Evolutionary conservation across 169 alveolate species (phyloP), one percentile per base, ranked within the genome.

Genomic region (Babesia sp.): DNA sequence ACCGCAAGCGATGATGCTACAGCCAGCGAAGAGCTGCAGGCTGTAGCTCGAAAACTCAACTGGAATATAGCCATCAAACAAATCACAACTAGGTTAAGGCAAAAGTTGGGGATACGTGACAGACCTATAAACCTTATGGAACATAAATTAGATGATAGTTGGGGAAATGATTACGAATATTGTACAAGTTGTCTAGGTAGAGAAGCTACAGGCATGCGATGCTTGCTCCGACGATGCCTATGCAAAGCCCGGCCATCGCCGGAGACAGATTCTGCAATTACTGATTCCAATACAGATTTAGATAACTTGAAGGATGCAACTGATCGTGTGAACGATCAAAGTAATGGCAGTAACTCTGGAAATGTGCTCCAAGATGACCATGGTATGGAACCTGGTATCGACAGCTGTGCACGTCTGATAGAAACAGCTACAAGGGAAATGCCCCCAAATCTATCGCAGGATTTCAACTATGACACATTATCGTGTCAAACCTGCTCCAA

Each of bases 121-220:
- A 20, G 20, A 12, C 9, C 6, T 18, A 18, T 6, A 9, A 18
- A 9, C 18, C 20, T 6, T 6, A 20, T 14, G 20, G 28, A 48
- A 48, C 56, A 28, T 48, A 20, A 48, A 48, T 6, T 18, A 18
- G 7, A 6, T 18, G 9, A 7, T 7, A 18, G 56, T 28, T 48
- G 33, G 28, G 7, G 9, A 8, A 20, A 14, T 3, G 87, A 79
- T 24, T 79, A 59, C 41, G 68, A 56, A 16, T 50, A 37, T 18
- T 79, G 87, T 41, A 54, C 28, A 18, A 45, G 28, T 14, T 22
- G 73, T 34, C 39, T 79, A n/a, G 69, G 69, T 46, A 59, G 83
- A 42, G 78, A 79, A 53, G 75, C 87, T 2, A 33, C 44, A 41
- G 87, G 87, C 6, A 28, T 79, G 45, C 6, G 18, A 14, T 58